Evolutionary conservation across 148 eudicot genomes (phyloP), one percentile per base, ranked within the genome.

Genomic region (Chenopodium quinoa): DNA sequence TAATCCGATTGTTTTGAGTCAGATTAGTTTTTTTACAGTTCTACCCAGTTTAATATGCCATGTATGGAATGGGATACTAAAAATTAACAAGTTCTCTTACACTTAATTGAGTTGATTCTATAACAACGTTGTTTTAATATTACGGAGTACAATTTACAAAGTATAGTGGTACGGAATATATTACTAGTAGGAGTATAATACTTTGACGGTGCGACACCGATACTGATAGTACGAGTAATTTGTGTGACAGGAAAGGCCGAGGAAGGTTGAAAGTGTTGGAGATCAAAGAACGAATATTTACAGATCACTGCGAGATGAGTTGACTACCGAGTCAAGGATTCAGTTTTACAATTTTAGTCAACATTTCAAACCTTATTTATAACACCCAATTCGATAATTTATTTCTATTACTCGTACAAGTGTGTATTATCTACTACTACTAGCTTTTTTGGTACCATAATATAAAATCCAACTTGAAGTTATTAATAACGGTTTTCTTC

Each of bases 241-340:
- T 56, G 62, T 14, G 62, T 56, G 16, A 20, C 2, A 62, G 66
- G 66, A 62, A 62, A 62, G 27, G 7, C 9, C 11, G 1, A 75
- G 64, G 64, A 52, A 52, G 77, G n/a, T 27, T 75, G 12, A 31
- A 37, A 27, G 5, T 62, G 9, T 22, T 20, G 9, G 66, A 9
- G 66, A 62, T 20, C 27, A 20, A 23, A 62, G 23, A 62, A 62
- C 25, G 65, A 19, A 19, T 62, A 62, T 44, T 40, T 75, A 19
- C 65, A 54, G 78, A 75, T 75, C 65, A 54, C 65, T 54, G 54
- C 66, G 14, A 48, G 54, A 44, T 34, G 65, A 44, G 65, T 56
- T 75, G 78, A 75, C 78, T 75, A 29, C 17, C 9, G 19, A 75
- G 78, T 75, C 78, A 56, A 75, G 23, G 13, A 29, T 54, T 1